Evolutionary conservation across 2,329 filamentous ascomycete genomes (phyloP).

Genomic region (Diaporthe humulicola): DNA sequence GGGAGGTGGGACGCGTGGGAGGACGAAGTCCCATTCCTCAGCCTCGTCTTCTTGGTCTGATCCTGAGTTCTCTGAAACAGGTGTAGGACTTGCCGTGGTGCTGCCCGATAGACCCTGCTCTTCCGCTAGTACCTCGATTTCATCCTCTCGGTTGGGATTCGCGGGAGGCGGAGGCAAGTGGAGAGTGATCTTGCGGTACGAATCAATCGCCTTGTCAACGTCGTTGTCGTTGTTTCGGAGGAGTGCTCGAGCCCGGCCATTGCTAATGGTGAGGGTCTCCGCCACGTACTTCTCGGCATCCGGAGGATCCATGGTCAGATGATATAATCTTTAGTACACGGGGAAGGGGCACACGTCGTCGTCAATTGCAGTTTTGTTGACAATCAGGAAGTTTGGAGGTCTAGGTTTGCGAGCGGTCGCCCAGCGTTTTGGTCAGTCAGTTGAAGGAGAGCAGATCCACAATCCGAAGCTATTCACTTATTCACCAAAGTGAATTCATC

Average conservation of each 20-base stretch:
- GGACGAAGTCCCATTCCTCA: slow-evolving; percentile 25
- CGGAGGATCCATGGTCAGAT: background rate
- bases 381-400: background rate
- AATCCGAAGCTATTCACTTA: background rate
- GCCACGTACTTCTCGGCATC: background rate
- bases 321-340: background rate
- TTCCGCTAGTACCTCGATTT: background rate
- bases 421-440: background rate
- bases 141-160: background rate
- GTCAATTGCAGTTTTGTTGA: background rate
- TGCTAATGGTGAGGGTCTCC: background rate
- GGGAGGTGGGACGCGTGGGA: background rate
- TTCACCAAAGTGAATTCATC: background rate
- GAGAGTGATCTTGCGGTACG: background rate
- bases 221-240: background rate
- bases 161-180: background rate
- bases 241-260: slow-evolving; percentile 3
- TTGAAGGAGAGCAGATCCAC: background rate
- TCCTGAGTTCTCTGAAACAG: background rate
- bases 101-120: background rate
- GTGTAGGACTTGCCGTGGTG: background rate
- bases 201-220: background rate
- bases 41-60: background rate
- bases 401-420: background rate
- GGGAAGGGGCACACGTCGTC: background rate